phyloP scores from a whole-genome alignment of 73 alveolate genomes.

The Uronychia binucleata region DNA sequence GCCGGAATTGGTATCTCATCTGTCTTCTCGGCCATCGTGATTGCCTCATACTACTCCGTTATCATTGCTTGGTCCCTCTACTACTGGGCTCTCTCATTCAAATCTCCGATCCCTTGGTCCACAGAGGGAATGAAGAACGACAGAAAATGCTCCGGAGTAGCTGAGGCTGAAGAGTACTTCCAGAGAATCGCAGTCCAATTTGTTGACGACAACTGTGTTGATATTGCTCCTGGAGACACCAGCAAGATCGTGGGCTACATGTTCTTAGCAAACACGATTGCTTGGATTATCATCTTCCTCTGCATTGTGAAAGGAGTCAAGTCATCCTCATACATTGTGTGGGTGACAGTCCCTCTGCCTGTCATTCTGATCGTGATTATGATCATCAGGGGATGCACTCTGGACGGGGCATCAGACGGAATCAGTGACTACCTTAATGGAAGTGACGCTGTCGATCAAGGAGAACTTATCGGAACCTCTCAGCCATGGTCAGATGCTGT shows the following conservation, averaged over 20 bases:
- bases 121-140: neutral
- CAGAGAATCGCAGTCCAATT: neutral
- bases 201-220: neutral
- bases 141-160: neutral
- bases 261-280: neutral
- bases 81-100: neutral
- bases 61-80: neutral
- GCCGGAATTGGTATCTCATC: neutral
- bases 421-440: neutral
- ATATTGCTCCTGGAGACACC: neutral
- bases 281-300: slow-evolving; percentile 1
- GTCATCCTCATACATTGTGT: neutral
- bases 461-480: neutral
- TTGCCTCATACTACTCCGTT: neutral
- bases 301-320: slow-evolving; percentile 4
- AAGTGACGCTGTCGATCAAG: neutral
- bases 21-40: neutral
- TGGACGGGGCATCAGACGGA: slow-evolving; percentile 11
- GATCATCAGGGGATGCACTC: neutral
- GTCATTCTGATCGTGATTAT: neutral
- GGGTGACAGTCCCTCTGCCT: neutral
- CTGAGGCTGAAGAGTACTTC: neutral
- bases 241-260: neutral
- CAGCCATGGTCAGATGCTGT: slow-evolving; percentile 5
- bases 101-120: neutral